These are phyloP conservation scores for Blumeria hordei DNA, from an alignment of 2,329 filamentous ascomycete species.

Conservation along the genomic window DNA sequence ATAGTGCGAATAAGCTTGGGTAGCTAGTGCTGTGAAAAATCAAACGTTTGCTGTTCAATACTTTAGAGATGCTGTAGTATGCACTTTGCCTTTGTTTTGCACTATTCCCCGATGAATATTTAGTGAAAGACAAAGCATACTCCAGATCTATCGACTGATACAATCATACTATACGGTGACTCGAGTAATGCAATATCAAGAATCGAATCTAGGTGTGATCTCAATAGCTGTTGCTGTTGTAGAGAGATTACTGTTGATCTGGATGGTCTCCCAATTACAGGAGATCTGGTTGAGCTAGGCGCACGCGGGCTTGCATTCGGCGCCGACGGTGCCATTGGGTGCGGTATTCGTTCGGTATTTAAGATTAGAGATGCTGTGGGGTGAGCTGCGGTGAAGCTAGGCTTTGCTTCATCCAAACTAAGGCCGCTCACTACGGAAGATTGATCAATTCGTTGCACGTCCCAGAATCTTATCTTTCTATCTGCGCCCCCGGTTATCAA, in stretches of 20 bases:
- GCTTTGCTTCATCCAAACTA: constrained; percentile 41
- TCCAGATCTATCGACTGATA: constrained; percentile 73
- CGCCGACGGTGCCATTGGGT: constrained; percentile 9
- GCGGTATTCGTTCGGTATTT: constrained; percentile 29
- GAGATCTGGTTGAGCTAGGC: constrained; percentile 11
- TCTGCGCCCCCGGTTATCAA: constrained; percentile 74
- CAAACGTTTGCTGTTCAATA: no score
- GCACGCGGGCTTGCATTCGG: constrained; percentile 14
- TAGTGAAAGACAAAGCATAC: constrained; percentile 57
- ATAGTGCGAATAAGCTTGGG: no score
- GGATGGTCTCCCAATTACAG: constrained; percentile 24
- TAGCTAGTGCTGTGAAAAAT: no score
- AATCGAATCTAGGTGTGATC: constrained; percentile 69
- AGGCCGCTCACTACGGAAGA: constrained; percentile 65
- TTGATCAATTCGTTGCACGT: constrained; percentile 51
- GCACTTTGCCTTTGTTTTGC: no score
- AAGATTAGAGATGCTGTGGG: constrained; percentile 38
- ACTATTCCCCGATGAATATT: background rate
- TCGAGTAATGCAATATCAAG: constrained; percentile 76
- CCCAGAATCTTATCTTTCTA: constrained; percentile 85
- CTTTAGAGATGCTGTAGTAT: no score
- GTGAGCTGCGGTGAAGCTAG: constrained; percentile 44
- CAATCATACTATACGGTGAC: constrained; percentile 73
- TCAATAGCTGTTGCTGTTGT: constrained; percentile 68
- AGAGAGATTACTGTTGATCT: constrained; percentile 66